These are phyloP conservation scores for Sclerotinia minor DNA, from an alignment of 2,329 filamentous ascomycete species.

Conservation along the genomic window DNA sequence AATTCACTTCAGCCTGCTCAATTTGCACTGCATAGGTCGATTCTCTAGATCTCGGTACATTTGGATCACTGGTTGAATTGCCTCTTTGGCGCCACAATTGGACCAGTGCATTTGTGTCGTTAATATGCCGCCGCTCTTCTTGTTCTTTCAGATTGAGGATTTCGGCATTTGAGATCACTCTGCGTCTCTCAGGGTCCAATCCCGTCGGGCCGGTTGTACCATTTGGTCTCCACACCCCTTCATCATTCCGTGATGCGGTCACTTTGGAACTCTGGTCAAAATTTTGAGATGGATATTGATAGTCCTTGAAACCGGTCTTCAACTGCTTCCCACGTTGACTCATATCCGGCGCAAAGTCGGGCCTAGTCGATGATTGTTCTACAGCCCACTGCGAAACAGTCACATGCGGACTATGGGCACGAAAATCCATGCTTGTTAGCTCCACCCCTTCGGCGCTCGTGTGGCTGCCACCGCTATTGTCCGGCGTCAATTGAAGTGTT, in stretches of 20 bases:
- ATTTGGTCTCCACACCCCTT: conserved; percentile 37
- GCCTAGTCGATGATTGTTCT: conserved; percentile 25
- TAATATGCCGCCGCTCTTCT: conserved; percentile 36
- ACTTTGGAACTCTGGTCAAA: conserved; percentile 17
- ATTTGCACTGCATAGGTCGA: conserved; percentile 31
- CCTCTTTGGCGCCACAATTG: conserved; percentile 41
- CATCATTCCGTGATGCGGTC: conserved; percentile 32
- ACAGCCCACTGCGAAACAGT: conserved; percentile 36
- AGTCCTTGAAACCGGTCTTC: conserved; percentile 22
- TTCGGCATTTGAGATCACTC: conserved; percentile 30
- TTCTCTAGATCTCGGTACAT: conserved; percentile 31
- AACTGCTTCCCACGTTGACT: conserved; percentile 24
- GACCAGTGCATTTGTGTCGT: conserved; percentile 41
- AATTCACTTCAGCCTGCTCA: conserved; percentile 31
- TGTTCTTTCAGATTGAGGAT: conserved; percentile 41
- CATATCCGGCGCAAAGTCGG: conserved; percentile 24
- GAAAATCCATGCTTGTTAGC: conserved; percentile 33
- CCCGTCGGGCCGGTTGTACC: conserved; percentile 36
- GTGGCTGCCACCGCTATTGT: conserved; percentile 41
- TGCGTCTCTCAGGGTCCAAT: conserved; percentile 38
- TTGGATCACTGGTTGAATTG: conserved; percentile 30
- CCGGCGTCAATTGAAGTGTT: conserved; percentile 38
- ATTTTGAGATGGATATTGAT: conserved; percentile 26
- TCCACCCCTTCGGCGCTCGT: conserved; percentile 39
- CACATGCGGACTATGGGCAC: conserved; percentile 33